Evolutionary conservation across 1,139 yeast species (phyloP).

Genomic region (Magnusiomyces magnusii): DNA sequence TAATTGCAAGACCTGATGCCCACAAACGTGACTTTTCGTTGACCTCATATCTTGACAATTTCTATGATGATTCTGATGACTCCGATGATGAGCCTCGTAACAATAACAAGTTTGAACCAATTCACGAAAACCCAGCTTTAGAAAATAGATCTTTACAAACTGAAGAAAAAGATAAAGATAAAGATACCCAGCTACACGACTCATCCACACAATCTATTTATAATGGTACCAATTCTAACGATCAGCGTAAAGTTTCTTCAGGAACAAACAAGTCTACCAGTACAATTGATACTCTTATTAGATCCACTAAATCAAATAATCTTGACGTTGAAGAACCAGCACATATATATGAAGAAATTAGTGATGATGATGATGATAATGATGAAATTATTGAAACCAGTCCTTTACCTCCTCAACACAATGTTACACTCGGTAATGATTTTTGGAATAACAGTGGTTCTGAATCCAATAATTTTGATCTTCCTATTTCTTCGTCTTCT

Average conservation of each 20-base stretch:
- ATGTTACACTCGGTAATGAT: neutral
- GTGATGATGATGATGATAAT: neutral
- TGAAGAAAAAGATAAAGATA: too few species aligned
- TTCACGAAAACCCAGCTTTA: neutral
- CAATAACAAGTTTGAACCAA: neutral
- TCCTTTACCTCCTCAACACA: neutral
- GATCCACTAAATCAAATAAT: neutral
- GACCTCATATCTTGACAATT: constrained; percentile 2
- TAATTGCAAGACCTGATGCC: neutral
- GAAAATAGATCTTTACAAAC: too few species aligned
- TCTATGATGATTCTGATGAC: neutral
- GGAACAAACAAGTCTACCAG: neutral
- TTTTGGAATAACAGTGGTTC: neutral
- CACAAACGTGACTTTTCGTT: constrained; percentile 5
- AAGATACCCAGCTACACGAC: neutral
- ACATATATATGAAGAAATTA: too few species aligned
- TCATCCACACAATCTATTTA: too few species aligned
- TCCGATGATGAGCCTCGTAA: neutral
- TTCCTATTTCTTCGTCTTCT: neutral
- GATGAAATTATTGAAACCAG: neutral
- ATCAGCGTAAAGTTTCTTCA: neutral
- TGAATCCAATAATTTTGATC: neutral
- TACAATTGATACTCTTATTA: neutral
- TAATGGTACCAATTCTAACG: neutral
- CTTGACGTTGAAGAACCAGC: neutral